phyloP scores from a whole-genome alignment of 495 filamentous ascomycete genomes.

The Cercophora newfieldiana region DNA sequence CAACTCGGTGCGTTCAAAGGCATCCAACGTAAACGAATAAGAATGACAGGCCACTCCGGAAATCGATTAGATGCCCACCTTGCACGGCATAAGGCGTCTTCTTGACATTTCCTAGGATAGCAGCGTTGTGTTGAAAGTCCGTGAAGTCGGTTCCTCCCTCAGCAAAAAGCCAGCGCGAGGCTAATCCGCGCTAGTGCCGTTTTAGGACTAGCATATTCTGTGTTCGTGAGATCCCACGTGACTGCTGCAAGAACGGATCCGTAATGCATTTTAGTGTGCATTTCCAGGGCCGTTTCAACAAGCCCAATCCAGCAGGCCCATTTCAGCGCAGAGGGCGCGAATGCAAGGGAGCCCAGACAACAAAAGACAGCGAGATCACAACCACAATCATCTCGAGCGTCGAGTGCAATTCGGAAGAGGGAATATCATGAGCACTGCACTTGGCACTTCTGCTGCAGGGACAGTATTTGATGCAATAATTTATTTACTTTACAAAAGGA shows the following conservation, averaged over 20 bases:
- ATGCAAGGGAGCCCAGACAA: neutral
- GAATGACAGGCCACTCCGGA: constrained; percentile 14
- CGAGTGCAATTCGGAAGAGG: neutral
- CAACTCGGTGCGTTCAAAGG: constrained; percentile 21
- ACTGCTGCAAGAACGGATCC: neutral
- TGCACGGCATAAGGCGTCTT: constrained; percentile 18
- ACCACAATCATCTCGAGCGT: neutral
- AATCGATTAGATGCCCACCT: constrained; percentile 13
- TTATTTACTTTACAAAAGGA: constrained; percentile 24
- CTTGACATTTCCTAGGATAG: constrained; percentile 20
- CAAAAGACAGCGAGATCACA: neutral
- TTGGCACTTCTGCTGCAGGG: neutral
- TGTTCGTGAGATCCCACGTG: constrained; percentile 16
- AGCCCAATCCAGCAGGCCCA: neutral
- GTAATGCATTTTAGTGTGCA: neutral
- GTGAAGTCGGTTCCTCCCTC: constrained; percentile 20
- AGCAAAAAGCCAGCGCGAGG: constrained; percentile 32
- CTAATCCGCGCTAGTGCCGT: constrained; percentile 24
- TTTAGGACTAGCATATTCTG: neutral
- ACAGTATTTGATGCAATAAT: neutral
- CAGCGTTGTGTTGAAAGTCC: constrained; percentile 20
- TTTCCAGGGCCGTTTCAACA: constrained; percentile 3
- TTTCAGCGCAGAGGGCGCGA: neutral
- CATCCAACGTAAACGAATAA: constrained; percentile 29
- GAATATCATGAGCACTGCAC: neutral